These are phyloP conservation scores for Sonneratia alba DNA, from an alignment of 345 rosid species.

Conservation along the genomic window DNA sequence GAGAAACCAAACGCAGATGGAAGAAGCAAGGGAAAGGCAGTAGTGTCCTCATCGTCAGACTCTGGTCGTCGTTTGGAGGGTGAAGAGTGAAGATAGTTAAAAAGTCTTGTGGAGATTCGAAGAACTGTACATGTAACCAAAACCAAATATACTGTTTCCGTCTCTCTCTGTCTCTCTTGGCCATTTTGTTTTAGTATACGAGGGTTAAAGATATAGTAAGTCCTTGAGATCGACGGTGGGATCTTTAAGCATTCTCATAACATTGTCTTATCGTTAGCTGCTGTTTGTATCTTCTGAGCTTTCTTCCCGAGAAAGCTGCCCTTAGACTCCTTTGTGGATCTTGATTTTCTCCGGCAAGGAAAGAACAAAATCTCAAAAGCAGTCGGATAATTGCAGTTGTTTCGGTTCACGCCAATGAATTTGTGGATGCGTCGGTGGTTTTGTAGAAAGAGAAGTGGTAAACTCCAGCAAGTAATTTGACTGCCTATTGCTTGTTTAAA, in stretches of 20 bases:
- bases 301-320: too few relatives aligned
- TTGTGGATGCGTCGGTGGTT: too few relatives aligned
- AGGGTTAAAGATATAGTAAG: not conserved
- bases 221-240: not conserved
- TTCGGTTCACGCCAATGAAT: too few relatives aligned
- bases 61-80: not conserved
- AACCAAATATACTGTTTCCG: not conserved
- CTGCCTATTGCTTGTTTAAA: too few relatives aligned
- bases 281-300: too few relatives aligned
- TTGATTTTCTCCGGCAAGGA: not conserved
- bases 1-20: conserved; percentile 11
- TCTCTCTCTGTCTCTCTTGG: not conserved
- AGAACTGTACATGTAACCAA: not conserved
- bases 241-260: not conserved
- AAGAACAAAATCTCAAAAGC: not conserved
- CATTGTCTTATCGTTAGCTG: too few relatives aligned
- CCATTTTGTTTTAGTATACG: not conserved
- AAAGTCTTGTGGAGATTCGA: not conserved
- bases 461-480: too few relatives aligned
- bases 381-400: too few relatives aligned
- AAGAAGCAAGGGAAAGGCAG: conserved; percentile 28
- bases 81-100: not conserved
- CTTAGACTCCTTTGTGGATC: too few relatives aligned
- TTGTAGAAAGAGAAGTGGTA: too few relatives aligned
- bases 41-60: not conserved